Base-by-base conservation (phyloP, 805 yeast genomes). In the Yarrowia osloensis region DNA sequence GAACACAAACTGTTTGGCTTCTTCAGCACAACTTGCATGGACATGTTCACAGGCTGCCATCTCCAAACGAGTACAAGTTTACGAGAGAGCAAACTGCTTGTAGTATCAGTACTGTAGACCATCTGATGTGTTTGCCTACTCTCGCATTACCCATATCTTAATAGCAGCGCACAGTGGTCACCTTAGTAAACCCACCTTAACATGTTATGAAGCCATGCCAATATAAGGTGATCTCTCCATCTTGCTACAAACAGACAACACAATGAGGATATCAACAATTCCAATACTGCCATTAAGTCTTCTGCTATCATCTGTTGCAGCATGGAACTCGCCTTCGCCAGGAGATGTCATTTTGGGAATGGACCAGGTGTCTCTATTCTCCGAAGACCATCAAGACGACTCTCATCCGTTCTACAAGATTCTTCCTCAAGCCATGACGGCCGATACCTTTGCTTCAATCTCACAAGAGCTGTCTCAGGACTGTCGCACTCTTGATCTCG, bases 341-440 rank as follows among this genome's bases (percentile, higher is more conserved):
- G 61, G 61, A 35, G 61, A 54, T 13, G 7, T 35, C 31, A 54
- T 54, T 54, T 29, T 54, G 9, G 61, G 61, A 11, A 54, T 54
- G 61, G 61, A 54, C 12, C 44, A 22, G 12, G 44, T 54, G 12
- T 54, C 61, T 28, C 17, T 54, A 33, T 24, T 54, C 4, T 35
- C 61, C 7, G 29, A 31, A 11, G 17, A 31, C 54, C 8, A 49
- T 15, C 29, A 21, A 12, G 57, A 35, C 44, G 61, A 54, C 22
- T 54, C 61, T 11, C 61, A 54, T 24, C 44, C 61, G 12, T 54
- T 54, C 44, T 54, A 54, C 61, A 54, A 54, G 39, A 54, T 54
- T 19, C 21, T 54, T 4, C 61, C 61, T 5, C 61, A 54, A 3
- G 61, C 61, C 44, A 54, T 54, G 61, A 54, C 19, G 1, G 61